These are phyloP conservation scores for Coniochaeta hoffmannii DNA, from an alignment of 2,329 filamentous ascomycete genomes.

Conservation along the genomic window DNA sequence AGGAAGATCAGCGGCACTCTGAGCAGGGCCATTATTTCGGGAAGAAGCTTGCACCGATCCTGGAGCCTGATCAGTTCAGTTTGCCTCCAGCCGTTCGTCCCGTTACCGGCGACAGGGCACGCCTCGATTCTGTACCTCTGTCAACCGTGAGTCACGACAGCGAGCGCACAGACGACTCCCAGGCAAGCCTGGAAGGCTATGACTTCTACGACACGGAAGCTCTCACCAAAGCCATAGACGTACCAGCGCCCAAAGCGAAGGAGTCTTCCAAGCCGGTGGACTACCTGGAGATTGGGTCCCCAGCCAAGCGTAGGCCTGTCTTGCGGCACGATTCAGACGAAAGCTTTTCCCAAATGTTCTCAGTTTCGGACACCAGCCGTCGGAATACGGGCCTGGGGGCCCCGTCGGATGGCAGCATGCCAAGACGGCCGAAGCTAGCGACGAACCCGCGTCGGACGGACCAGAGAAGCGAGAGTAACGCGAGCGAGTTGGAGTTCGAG, in stretches of 20 bases:
- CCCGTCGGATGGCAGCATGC: slow-evolving; percentile 6
- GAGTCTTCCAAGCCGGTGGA: slow-evolving; percentile 26
- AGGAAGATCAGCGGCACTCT: slow-evolving; percentile 8
- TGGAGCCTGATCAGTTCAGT: slow-evolving; percentile 42
- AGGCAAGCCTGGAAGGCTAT: slow-evolving; percentile 49
- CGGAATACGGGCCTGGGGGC: slow-evolving; percentile 27
- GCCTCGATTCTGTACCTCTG: slow-evolving; percentile 42
- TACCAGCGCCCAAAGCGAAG: slow-evolving; percentile 34
- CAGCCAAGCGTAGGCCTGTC: slow-evolving; percentile 20
- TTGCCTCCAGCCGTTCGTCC: slow-evolving; percentile 38
- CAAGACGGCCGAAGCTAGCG: slow-evolving; percentile 9
- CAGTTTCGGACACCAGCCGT: slow-evolving; percentile 43
- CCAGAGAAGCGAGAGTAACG: slow-evolving; percentile 4
- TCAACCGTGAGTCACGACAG: slow-evolving; percentile 45
- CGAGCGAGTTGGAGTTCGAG: slow-evolving; percentile 29
- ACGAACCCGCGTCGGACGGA: neutral
- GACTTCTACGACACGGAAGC: slow-evolving; percentile 59
- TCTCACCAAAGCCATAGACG: slow-evolving; percentile 43
- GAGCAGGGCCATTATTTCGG: slow-evolving; percentile 22
- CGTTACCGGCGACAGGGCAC: slow-evolving; percentile 26
- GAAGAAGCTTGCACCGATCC: slow-evolving; percentile 35
- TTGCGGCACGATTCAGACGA: slow-evolving; percentile 49
- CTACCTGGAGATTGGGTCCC: slow-evolving; percentile 23
- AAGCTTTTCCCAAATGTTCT: slow-evolving; percentile 52
- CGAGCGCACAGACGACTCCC: slow-evolving; percentile 35